Evolutionary conservation across 139 green algal genomes (phyloP).

Genomic region (Eudorina sp.): DNA sequence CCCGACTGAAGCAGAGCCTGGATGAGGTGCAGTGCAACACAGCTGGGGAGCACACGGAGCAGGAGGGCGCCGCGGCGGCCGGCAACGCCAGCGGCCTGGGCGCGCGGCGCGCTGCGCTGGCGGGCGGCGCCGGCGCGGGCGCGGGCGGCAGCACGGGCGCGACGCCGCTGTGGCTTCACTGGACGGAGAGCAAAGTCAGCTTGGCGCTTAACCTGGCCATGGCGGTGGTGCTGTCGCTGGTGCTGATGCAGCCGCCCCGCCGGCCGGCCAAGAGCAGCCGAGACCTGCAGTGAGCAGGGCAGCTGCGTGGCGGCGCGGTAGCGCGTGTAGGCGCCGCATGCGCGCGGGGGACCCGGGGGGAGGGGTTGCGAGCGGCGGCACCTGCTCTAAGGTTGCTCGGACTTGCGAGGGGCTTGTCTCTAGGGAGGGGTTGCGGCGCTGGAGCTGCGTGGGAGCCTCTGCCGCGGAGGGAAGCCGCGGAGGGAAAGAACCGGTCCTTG

Average conservation of each 20-base stretch:
- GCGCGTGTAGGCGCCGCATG: too few relatives aligned
- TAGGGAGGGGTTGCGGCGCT: too few relatives aligned
- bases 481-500: too few relatives aligned
- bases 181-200: slow-evolving; percentile 31
- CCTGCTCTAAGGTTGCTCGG: too few relatives aligned
- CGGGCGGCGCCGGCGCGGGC: not conserved
- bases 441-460: too few relatives aligned
- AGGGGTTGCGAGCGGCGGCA: too few relatives aligned
- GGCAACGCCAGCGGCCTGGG: not conserved
- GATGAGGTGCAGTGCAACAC: slow-evolving; percentile 43
- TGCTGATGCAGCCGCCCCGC: slow-evolving; percentile 10
- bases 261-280: slow-evolving; percentile 16
- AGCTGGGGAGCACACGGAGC: not conserved
- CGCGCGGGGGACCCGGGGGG: too few relatives aligned
- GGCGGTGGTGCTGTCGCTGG: slow-evolving; percentile 28
- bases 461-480: too few relatives aligned
- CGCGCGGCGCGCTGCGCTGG: not conserved
- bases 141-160: not conserved
- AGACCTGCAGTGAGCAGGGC: slow-evolving; percentile 41
- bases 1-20: not conserved
- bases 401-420: too few relatives aligned
- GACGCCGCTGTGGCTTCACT: slow-evolving; percentile 21
- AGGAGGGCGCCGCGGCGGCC: not conserved
- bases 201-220: slow-evolving; percentile 32
- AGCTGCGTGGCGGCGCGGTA: too few relatives aligned